These are phyloP conservation scores for Thecamonas trahens DNA, from an alignment of 78 protist species.

Conservation along the genomic window DNA sequence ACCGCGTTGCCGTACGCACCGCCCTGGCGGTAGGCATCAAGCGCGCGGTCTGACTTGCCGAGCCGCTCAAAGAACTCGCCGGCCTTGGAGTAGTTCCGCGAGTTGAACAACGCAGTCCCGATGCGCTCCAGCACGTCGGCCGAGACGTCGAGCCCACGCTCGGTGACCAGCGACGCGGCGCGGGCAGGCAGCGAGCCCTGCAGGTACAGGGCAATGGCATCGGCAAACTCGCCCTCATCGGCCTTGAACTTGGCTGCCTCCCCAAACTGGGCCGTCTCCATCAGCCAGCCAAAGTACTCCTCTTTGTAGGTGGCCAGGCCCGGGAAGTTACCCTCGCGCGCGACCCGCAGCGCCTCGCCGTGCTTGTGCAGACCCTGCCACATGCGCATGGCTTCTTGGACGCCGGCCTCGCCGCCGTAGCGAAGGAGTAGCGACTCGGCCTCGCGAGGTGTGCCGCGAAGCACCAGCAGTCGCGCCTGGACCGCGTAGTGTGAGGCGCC, in stretches of 20 bases:
- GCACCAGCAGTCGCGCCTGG: constrained; percentile 40
- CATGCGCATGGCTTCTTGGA: constrained; percentile 59
- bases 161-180: constrained; percentile 55
- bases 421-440: too few relatives aligned
- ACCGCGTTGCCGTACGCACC: constrained; percentile 66
- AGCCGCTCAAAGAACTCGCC: constrained; percentile 70
- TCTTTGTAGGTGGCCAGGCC: constrained; percentile 23
- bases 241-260: constrained; percentile 64
- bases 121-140: constrained; percentile 29
- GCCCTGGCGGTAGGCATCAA: constrained; percentile 66
- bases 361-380: constrained; percentile 42
- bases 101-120: constrained; percentile 34
- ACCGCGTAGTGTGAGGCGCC: constrained; percentile 53
- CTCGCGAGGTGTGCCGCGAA: constrained; percentile 24
- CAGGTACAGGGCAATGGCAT: constrained; percentile 58
- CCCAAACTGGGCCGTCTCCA: constrained; percentile 63
- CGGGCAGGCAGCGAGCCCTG: constrained; percentile 65
- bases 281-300: constrained; percentile 49
- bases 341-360: constrained; percentile 61
- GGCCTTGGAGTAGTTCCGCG: constrained; percentile 55
- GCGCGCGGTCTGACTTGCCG: constrained; percentile 39
- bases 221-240: constrained; percentile 21
- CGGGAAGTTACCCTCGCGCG: constrained; percentile 25
- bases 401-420: constrained; percentile 42
- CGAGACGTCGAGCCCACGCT: not conserved